phyloP scores from a whole-genome alignment of 208 protist species.

The Strigomonas galati region DNA sequence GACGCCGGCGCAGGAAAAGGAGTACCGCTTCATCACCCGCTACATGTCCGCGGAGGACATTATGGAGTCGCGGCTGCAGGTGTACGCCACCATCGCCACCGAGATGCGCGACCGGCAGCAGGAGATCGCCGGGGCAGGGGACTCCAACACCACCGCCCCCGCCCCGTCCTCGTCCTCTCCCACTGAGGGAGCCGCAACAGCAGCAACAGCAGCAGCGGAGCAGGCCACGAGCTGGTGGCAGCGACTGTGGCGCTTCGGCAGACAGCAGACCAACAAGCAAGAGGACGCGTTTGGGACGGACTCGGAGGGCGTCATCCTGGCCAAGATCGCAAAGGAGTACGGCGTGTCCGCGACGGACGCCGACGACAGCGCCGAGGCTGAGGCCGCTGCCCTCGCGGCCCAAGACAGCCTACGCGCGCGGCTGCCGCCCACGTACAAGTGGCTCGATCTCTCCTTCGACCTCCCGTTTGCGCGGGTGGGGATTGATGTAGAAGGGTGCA shows the following conservation, averaged over 20 bases:
- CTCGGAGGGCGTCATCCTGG: constrained; percentile 18
- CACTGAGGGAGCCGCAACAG: background rate
- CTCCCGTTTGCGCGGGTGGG: constrained; percentile 43
- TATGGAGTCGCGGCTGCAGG: constrained; percentile 59
- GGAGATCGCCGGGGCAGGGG: background rate
- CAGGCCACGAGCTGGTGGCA: constrained; percentile 21
- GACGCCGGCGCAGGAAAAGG: constrained; percentile 50
- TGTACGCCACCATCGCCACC: constrained; percentile 73
- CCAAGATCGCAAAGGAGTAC: constrained; percentile 59
- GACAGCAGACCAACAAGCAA: background rate
- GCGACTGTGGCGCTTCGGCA: constrained; percentile 30
- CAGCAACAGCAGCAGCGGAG: background rate
- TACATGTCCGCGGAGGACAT: constrained; percentile 82
- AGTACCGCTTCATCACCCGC: constrained; percentile 70
- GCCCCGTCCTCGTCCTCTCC: background rate
- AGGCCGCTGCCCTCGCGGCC: constrained; percentile 16
- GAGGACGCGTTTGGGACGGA: background rate
- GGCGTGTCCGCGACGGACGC: constrained; percentile 50
- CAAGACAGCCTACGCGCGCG: constrained; percentile 12
- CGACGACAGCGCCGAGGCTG: constrained; percentile 22
- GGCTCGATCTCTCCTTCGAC: constrained; percentile 55
- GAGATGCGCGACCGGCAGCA: constrained; percentile 34
- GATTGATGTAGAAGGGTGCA: constrained; percentile 50
- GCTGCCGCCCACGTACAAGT: constrained; percentile 68
- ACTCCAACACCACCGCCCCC: background rate